A percentile compares a stretch with the other conserved stretches of the same genome.
Conservation (phyloP, 805 yeast genomes). For the Ogataea angusta region DNA sequence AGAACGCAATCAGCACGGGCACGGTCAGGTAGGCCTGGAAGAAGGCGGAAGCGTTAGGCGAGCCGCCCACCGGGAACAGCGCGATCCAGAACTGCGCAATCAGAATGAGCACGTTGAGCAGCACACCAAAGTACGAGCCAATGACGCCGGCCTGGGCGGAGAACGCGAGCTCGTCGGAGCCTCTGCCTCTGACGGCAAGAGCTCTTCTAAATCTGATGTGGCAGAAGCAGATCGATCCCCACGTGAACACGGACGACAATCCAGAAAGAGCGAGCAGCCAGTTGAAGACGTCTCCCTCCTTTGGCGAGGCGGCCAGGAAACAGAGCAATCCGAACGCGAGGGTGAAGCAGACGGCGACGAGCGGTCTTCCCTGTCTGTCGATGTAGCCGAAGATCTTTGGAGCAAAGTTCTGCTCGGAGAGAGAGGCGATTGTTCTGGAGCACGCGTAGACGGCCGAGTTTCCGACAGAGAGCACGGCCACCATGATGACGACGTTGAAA, state of each 20-base stretch:
- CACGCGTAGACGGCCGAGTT: constrained; percentile 73
- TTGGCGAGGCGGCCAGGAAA: constrained; percentile 58
- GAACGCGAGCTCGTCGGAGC: constrained; percentile 64
- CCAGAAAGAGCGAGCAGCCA: constrained; percentile 82
- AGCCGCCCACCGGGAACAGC: constrained; percentile 58
- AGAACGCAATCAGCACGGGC: constrained; percentile 58
- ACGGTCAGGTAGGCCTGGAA: constrained; percentile 64
- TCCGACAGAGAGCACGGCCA: constrained; percentile 74
- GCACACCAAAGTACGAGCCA: constrained; percentile 64
- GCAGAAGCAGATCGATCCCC: constrained; percentile 71
- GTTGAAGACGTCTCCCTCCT: constrained; percentile 56
- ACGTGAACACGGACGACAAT: constrained; percentile 70
- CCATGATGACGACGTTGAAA: constrained; percentile 69
- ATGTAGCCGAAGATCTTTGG: constrained; percentile 63
- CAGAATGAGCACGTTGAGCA: constrained; percentile 57
- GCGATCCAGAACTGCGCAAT: constrained; percentile 84
- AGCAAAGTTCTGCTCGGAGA: constrained; percentile 69
- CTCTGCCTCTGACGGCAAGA: constrained; percentile 61
- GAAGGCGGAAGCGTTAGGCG: constrained; percentile 54
- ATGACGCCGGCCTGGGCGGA: constrained; percentile 62
- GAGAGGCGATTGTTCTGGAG: constrained; percentile 64
- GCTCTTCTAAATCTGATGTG: constrained; percentile 73
- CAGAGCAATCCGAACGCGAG: constrained; percentile 55
- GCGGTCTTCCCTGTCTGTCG: constrained; percentile 76
- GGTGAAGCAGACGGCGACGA: constrained; percentile 59